Evolutionary conservation across 345 rosid genomes (phyloP), one percentile per base, ranked within the genome.

Genomic region (Turnera subulata): DNA sequence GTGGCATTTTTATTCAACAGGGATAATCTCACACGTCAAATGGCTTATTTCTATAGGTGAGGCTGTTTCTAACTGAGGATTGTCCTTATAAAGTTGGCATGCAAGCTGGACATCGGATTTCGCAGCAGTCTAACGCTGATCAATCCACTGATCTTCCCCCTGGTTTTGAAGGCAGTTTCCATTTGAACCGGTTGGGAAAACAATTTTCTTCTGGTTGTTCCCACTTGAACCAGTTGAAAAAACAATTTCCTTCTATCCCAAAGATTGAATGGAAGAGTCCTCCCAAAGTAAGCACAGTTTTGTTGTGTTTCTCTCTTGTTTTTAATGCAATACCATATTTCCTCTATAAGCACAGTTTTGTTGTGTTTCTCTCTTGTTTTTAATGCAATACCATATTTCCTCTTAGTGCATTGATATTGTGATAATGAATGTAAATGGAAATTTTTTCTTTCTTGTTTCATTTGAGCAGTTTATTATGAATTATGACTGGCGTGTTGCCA

Each of bases 241-340:
- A 12, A 46, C 46, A 23, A 29, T 45, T 61, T 11, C 59, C 64
- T 10, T 10, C 6, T 51, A 69, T 80, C 24, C 81, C 75, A 24
- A 68, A 18, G 18, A 63, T 78, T 61, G 48, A 42, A 58, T 81
- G 86, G 89, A 77, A 59, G 46, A 55, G 69, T 48, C 83, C 93
- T 58, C 66, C 72, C 61, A 76, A 70, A 65, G 89, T 85, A 67
- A 62, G 70, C 45, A 43, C 1, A 55, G 46, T 23, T 43, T 50
- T 18, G n/a, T n/a, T n/a, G n/a, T n/a, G n/a, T 10, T 11, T 21
- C 17, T 24, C 6, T 59, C 29, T 4, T 15, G 16, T 16, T 25
- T 9, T n/a, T 5, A 46, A 35, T 33, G 38, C n/a, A 21, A 0
- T n/a, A n/a, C n/a, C n/a, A n/a, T n/a, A n/a, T n/a, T n/a, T n/a